Percentiles rank a stretch among this genome's conserved stretches.
phyloP scores from a whole-genome alignment of 345 rosid species.

The Arabis hirsuta region DNA sequence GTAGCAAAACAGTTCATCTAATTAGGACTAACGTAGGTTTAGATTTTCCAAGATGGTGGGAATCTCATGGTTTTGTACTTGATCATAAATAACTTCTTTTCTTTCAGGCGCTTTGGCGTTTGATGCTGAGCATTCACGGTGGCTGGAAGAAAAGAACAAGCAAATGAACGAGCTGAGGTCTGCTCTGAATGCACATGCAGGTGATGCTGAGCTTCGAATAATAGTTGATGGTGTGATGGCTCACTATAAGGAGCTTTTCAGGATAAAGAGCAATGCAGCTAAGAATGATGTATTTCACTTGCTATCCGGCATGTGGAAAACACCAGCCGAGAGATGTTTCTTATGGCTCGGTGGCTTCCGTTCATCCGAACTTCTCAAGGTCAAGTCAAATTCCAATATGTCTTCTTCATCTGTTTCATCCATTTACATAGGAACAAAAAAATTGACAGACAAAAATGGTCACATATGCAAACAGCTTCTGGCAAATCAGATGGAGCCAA shows the following conservation, averaged over 20 bases:
- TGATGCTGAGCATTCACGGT: constrained; percentile 91
- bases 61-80: constrained; percentile 16
- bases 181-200: constrained; percentile 93
- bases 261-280: constrained; percentile 93
- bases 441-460: not conserved
- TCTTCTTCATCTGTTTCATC: constrained; percentile 8
- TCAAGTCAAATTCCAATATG: constrained; percentile 34
- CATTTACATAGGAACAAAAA: not conserved
- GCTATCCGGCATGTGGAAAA: constrained; percentile 99
- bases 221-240: constrained; percentile 84
- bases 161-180: constrained; percentile 91
- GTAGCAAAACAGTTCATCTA: not conserved
- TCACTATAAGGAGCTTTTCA: constrained; percentile 92
- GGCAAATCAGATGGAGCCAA: constrained; percentile 86
- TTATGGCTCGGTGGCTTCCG: constrained; percentile 99
- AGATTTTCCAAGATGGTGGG: not conserved
- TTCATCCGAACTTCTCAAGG: constrained; percentile 98
- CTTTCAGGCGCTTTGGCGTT: constrained; percentile 95
- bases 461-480: constrained; percentile 65
- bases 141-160: constrained; percentile 89
- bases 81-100: constrained; percentile 24
- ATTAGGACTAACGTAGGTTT: constrained; percentile 4
- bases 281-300: constrained; percentile 97
- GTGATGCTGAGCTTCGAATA: constrained; percentile 89
- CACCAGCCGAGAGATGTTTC: constrained; percentile 99